Conservation (phyloP, 225 moss, liverwort and hornwort species). For the Climacium dendroides region DNA sequence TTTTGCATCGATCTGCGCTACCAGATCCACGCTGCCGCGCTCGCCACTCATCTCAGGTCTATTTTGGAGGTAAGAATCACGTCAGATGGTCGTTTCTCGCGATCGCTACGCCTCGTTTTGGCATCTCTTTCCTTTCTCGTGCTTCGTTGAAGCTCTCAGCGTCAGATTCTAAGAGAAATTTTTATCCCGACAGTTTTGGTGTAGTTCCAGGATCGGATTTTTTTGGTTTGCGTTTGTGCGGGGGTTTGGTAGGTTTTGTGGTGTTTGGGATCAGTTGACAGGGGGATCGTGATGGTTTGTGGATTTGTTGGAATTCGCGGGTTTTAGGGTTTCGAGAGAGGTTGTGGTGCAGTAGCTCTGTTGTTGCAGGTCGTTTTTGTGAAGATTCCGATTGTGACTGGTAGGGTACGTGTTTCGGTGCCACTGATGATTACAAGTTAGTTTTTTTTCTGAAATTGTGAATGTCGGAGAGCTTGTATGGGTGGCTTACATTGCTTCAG, state of each 20-base stretch:
- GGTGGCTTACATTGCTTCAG: background rate
- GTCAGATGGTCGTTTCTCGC: background rate
- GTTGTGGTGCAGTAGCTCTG: background rate
- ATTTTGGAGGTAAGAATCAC: constrained; percentile 1
- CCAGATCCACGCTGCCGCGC: background rate
- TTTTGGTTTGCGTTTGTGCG: background rate
- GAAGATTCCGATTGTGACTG: background rate
- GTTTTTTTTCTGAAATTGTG: background rate
- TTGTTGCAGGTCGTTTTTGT: background rate
- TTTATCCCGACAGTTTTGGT: background rate
- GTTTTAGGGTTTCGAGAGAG: background rate
- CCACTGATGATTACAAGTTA: background rate
- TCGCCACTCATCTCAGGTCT: background rate
- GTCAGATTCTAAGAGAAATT: background rate
- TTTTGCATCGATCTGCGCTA: background rate
- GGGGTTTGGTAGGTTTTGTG: background rate
- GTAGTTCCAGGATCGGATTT: background rate
- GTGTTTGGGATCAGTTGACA: background rate
- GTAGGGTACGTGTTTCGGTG: background rate
- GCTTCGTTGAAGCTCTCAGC: background rate
- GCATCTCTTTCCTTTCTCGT: background rate
- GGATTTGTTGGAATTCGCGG: background rate
- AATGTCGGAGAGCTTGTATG: background rate
- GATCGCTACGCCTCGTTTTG: background rate
- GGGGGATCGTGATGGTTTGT: background rate